Evolutionary conservation across 441 rosid genomes (phyloP).

Genomic region (Erodium chrysanthum): DNA sequence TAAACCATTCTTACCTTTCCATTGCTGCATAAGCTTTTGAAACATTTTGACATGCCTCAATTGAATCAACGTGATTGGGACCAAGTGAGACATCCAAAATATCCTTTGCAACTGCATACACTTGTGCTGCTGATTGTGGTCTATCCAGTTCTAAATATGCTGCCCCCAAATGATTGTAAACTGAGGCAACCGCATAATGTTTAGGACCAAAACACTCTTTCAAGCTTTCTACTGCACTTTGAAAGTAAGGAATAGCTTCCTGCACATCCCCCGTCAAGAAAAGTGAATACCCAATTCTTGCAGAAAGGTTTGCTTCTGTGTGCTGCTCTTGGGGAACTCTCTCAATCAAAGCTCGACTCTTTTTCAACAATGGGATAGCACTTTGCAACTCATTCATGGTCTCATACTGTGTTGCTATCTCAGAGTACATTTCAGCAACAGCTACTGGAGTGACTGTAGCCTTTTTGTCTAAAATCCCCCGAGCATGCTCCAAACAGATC

Average conservation of each 20-base stretch:
- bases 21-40: background rate
- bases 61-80: background rate
- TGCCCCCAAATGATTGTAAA: background rate
- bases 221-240: background rate
- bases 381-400: constrained; percentile 74
- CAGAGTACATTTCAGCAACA: constrained; percentile 83
- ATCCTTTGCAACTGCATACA: constrained; percentile 6
- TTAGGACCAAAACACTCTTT: constrained; percentile 2
- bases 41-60: constrained; percentile 1
- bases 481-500: constrained; percentile 68
- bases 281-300: constrained; percentile 84
- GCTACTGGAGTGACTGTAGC: constrained; percentile 48
- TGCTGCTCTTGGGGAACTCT: constrained; percentile 79
- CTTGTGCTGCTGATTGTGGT: background rate
- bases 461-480: constrained; percentile 67
- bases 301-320: constrained; percentile 78
- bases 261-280: constrained; percentile 12
- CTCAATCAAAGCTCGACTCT: constrained; percentile 58
- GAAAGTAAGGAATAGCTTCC: background rate
- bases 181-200: background rate
- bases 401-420: constrained; percentile 83
- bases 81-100: background rate
- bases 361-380: constrained; percentile 66
- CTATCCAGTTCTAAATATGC: constrained; percentile 4
- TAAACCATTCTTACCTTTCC: background rate